Percentiles rank a stretch among this genome's conserved stretches.
Evolutionary conservation across 768 basidiomycete species (phyloP).

Genomic region (Gloeostereum incarnatum): DNA sequence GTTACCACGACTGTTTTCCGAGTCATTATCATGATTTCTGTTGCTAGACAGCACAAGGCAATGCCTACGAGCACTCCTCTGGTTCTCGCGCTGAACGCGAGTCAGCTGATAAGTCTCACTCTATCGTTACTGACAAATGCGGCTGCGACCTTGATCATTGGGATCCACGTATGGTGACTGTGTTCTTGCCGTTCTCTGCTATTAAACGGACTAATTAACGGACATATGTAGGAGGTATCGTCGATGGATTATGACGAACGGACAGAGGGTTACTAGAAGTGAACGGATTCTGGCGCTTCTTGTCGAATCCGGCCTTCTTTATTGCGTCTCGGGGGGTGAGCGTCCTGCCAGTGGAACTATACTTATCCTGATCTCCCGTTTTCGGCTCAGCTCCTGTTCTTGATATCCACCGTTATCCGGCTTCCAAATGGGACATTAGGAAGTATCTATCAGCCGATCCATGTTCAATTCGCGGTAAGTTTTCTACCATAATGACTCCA

Average conservation of each 20-base stretch:
- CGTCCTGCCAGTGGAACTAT: background rate
- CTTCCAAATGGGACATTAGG: slow-evolving; percentile 9
- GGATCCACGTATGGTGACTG: slow-evolving; percentile 7
- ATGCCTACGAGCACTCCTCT: slow-evolving; percentile 1
- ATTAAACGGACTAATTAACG: background rate
- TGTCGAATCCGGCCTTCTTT: slow-evolving; percentile 6
- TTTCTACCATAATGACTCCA: background rate
- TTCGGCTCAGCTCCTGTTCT: slow-evolving; percentile 4
- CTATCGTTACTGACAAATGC: slow-evolving; percentile 10
- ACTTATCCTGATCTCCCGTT: background rate
- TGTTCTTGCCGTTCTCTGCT: background rate
- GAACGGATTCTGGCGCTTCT: slow-evolving; percentile 4
- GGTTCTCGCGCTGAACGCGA: slow-evolving; percentile 3
- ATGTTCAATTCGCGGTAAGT: slow-evolving; percentile 11
- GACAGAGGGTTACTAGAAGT: background rate
- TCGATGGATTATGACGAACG: slow-evolving; percentile 1
- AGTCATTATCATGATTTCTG: background rate
- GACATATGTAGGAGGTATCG: background rate
- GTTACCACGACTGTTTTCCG: background rate
- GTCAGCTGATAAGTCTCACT: slow-evolving; percentile 6
- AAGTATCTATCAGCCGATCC: slow-evolving; percentile 9
- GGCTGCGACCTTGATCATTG: slow-evolving; percentile 8
- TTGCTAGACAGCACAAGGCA: no score
- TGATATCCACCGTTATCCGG: slow-evolving; percentile 6
- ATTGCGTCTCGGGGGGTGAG: slow-evolving; percentile 6